Percentiles rank a stretch among this genome's conserved stretches.
These are phyloP conservation scores for Trypanosoma scelopori DNA, from an alignment of 208 protist species.

Conservation along the genomic window DNA sequence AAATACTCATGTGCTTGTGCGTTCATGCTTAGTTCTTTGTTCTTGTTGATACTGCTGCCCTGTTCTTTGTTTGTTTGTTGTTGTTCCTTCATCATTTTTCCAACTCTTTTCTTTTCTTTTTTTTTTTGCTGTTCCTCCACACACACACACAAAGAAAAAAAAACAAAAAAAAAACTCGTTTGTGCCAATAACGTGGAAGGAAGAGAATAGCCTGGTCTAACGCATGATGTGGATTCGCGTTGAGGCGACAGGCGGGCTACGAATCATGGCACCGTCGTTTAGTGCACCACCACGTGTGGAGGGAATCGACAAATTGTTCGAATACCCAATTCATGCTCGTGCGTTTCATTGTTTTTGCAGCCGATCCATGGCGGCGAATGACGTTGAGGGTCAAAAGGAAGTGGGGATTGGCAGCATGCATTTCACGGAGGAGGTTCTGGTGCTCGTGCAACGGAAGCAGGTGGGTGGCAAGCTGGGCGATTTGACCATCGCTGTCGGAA, in stretches of 20 bases:
- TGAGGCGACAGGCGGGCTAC: constrained; percentile 39
- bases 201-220: background rate
- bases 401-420: background rate
- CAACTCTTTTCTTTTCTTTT: constrained; percentile 16
- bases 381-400: constrained; percentile 1
- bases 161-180: too few relatives aligned
- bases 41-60: too few relatives aligned
- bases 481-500: constrained; percentile 50
- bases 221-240: constrained; percentile 72
- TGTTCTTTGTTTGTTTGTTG: too few relatives aligned
- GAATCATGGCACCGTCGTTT: constrained; percentile 62
- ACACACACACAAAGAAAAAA: too few relatives aligned
- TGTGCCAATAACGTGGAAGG: background rate
- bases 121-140: background rate
- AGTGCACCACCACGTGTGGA: constrained; percentile 39
- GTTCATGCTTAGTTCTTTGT: too few relatives aligned
- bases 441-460: constrained; percentile 52
- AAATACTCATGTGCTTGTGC: too few relatives aligned
- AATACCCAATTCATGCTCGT: constrained; percentile 28
- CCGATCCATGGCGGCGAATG: background rate
- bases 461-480: constrained; percentile 57
- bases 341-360: constrained; percentile 36
- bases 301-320: constrained; percentile 54
- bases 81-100: too few relatives aligned
- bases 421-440: constrained; percentile 24